These are phyloP conservation scores for Debaryomyces sp. DNA, from an alignment of 1,139 yeast genomes.

Conservation along the genomic window DNA sequence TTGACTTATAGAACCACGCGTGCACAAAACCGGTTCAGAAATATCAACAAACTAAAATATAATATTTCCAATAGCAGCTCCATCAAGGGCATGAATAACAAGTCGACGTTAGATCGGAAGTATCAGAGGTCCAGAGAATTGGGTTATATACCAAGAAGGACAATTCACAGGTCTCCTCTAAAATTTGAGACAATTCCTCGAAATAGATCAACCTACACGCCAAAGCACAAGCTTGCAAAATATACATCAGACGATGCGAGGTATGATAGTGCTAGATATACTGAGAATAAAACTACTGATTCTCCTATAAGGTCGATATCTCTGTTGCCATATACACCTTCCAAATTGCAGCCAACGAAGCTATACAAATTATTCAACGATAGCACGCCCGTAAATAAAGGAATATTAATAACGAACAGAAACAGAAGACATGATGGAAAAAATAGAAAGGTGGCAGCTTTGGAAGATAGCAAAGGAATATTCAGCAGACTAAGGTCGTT, in stretches of 20 bases:
- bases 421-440: not conserved
- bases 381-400: constrained; percentile 7
- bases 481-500: constrained; percentile 16
- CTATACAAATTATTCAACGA: constrained; percentile 15
- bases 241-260: not conserved
- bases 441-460: not conserved
- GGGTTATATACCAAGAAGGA: constrained; percentile 7
- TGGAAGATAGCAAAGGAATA: constrained; percentile 13
- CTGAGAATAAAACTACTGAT: not conserved
- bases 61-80: not conserved
- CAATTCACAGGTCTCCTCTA: constrained; percentile 5
- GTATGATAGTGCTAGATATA: not conserved
- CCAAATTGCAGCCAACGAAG: constrained; percentile 13
- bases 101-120: constrained; percentile 10
- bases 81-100: not conserved
- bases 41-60: not conserved
- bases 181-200: not conserved
- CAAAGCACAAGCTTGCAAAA: not conserved
- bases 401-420: constrained; percentile 2
- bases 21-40: not conserved
- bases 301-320: constrained; percentile 18
- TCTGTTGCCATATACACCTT: constrained; percentile 10
- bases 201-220: constrained; percentile 3
- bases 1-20: not conserved
- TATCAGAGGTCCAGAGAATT: constrained; percentile 9